Conservation (phyloP, 352 stramenopile genomes). For the Pythium rhizo-oryzae region DNA sequence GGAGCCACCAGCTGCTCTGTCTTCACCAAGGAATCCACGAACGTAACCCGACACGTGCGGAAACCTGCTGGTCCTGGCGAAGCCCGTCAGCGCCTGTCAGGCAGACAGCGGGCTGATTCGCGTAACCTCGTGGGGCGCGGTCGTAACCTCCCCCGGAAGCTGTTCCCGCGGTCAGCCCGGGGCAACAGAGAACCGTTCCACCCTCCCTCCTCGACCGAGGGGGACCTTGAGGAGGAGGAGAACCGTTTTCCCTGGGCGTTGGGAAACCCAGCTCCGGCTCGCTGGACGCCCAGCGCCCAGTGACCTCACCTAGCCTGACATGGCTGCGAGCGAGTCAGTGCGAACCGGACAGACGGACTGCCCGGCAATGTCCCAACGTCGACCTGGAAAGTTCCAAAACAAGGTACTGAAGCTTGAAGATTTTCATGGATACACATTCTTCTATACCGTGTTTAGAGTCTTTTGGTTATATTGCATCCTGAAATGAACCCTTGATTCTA, state of each 20-base stretch:
- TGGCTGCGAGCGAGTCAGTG: not conserved
- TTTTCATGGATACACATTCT: no score
- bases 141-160: not conserved
- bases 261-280: not conserved
- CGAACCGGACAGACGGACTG: not conserved
- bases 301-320: not conserved
- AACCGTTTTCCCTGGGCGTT: no score
- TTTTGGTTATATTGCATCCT: not conserved
- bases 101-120: not conserved
- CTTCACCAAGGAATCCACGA: not conserved
- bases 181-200: no score
- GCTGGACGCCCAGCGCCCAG: no score
- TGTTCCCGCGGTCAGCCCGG: not conserved
- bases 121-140: not conserved
- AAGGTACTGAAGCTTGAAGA: no score
- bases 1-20: not conserved
- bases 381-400: no score
- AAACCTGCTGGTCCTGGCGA: constrained; percentile 17
- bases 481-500: not conserved
- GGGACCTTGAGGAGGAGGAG: not conserved
- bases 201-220: no score
- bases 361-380: not conserved
- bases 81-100: not conserved
- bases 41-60: not conserved
- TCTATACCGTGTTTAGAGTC: not conserved